phyloP scores from a whole-genome alignment of 345 rosid species.

The Sisymbrium altissimum region DNA sequence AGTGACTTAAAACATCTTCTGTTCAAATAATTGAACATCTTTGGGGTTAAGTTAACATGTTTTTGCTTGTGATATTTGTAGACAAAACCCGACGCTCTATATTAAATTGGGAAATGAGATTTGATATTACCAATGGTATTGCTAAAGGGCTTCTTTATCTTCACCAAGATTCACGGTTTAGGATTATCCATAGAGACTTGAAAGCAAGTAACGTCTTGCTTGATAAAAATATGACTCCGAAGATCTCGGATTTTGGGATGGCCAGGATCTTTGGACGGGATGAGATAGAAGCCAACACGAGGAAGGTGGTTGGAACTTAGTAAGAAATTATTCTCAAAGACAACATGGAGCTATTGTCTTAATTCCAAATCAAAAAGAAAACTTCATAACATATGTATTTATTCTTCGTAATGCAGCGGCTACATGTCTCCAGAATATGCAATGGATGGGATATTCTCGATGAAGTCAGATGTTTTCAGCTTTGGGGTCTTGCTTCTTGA shows the following conservation, averaged over 20 bases:
- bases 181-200: slow-evolving; percentile 79
- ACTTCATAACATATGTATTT: neutral
- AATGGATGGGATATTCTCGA: no score
- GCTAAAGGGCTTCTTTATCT: slow-evolving; percentile 82
- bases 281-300: slow-evolving; percentile 62
- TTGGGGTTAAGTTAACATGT: neutral
- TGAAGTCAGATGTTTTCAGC: no score
- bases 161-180: slow-evolving; percentile 66
- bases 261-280: slow-evolving; percentile 84
- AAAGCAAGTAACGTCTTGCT: slow-evolving; percentile 87
- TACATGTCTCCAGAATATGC: no score
- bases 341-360: neutral
- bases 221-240: slow-evolving; percentile 76
- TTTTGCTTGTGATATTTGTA: slow-evolving; percentile 27
- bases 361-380: neutral
- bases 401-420: no score
- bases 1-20: no score
- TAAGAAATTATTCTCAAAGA: slow-evolving; percentile 28
- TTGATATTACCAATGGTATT: slow-evolving; percentile 52
- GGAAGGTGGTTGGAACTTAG: slow-evolving; percentile 79
- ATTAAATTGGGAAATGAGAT: slow-evolving; percentile 64
- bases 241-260: slow-evolving; percentile 92
- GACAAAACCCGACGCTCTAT: slow-evolving; percentile 39
- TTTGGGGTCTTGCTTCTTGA: no score
- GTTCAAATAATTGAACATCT: neutral